A percentile compares a stretch with the other conserved stretches of the same genome.
Evolutionary conservation across 352 stramenopile species (phyloP).

Genomic region (Globisporangium radiosum): DNA sequence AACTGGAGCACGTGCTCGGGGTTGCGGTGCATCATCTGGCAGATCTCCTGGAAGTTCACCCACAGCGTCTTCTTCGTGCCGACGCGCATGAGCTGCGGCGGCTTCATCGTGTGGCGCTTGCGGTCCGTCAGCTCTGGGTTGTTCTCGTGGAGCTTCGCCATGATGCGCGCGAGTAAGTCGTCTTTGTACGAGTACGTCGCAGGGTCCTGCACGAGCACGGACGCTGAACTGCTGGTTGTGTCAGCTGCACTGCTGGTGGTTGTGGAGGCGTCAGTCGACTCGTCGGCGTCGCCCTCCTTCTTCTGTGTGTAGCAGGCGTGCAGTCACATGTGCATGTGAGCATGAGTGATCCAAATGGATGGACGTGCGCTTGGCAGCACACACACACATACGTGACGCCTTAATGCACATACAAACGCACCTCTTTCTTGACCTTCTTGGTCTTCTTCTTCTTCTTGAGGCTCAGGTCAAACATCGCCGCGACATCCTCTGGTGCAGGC

Average conservation of each 20-base stretch:
- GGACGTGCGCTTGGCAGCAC: neutral
- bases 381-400: constrained; percentile 15
- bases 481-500: constrained; percentile 75
- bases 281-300: constrained; percentile 41
- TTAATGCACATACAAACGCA: constrained; percentile 11
- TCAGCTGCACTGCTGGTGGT: constrained; percentile 13
- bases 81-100: constrained; percentile 86
- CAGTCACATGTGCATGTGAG: neutral
- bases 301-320: constrained; percentile 24
- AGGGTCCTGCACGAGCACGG: constrained; percentile 76
- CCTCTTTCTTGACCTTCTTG: constrained; percentile 89
- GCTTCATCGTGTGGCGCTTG: constrained; percentile 91
- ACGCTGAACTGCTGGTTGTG: constrained; percentile 28
- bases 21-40: constrained; percentile 97
- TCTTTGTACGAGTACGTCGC: constrained; percentile 94
- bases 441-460: constrained; percentile 90
- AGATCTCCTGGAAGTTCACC: constrained; percentile 99
- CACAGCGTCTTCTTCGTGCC: constrained; percentile 98
- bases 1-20: constrained; percentile 99
- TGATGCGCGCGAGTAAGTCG: constrained; percentile 92
- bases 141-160: constrained; percentile 93
- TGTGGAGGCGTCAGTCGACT: constrained; percentile 16
- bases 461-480: constrained; percentile 85
- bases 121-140: constrained; percentile 96
- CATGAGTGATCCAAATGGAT: neutral